Evolutionary conservation across 2,329 filamentous ascomycete genomes (phyloP), one percentile per base, ranked within the genome.

Genomic region (Fusarium illudens): DNA sequence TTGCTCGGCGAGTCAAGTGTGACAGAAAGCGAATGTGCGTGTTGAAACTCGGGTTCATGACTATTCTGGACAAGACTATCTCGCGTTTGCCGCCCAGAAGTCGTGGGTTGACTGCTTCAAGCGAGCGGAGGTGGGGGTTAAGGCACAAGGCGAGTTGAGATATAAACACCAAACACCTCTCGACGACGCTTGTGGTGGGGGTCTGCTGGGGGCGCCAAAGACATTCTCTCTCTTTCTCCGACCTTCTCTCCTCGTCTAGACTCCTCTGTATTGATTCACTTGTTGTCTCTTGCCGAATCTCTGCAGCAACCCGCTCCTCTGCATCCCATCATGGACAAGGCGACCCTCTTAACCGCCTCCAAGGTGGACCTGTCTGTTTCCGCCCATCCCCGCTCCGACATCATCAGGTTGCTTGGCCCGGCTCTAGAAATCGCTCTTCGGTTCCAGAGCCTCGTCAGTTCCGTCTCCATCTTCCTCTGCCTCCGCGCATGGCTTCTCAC

Each of bases 331-430:
- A 70, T 80, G 78, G 77, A 78, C 67, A 78, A 79, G 62, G 73
- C 78, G 62, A 75, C 73, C 53, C 74, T 82, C 68, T 75, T 82
- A 58, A 77, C 80, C 42, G 75, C 79, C 64, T 78, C 80, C 49
- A 77, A 68, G 46, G 76, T 77, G 73, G 76, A 79, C 68, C 75
- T 78, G 4, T 65, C 65, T 9, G 72, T 73, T 25, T 69, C 73
- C 33, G 63, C 73, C 48, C 67, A 73, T 48, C 75, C 75, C 61
- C 75, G 73, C 60, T 77, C 76, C 17, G 71, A 76, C 36, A 54
- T 80, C 49, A 67, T 77, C 58, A 75, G 73, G 30, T 70, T 75
- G 32, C 71, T 82, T 22, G 68, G 68, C 15, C 78, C 80, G n/a
- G 70, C 75, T 29, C 60, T 83, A 36, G 72, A 75, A 50, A 64